Conservation (phyloP, 345 rosid species). For the Hevea brasiliensis region DNA sequence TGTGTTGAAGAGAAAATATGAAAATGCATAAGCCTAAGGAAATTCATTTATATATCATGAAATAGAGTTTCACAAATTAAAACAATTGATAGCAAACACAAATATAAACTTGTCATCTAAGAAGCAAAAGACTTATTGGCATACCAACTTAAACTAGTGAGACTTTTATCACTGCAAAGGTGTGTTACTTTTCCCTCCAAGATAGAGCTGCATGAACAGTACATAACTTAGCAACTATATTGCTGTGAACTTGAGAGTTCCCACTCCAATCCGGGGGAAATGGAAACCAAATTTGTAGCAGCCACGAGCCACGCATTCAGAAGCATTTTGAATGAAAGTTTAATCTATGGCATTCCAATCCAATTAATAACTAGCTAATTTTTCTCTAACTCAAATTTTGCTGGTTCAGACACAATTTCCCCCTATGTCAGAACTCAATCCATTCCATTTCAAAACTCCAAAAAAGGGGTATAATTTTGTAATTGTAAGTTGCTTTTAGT, state of each 20-base stretch:
- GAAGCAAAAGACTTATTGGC: not conserved
- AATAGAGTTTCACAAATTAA: constrained; percentile 3
- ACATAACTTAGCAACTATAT: not conserved
- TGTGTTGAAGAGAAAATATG: constrained; percentile 3
- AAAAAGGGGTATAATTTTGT: not conserved
- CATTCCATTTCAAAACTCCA: not conserved
- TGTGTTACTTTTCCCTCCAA: not conserved
- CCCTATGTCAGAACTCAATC: not conserved
- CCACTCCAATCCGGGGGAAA: not conserved
- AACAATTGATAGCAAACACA: not conserved
- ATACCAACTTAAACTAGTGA: not conserved
- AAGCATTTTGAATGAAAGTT: not conserved
- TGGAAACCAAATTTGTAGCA: not conserved
- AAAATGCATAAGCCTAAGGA: not conserved
- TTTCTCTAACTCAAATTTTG: not conserved
- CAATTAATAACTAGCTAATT: too few species aligned
- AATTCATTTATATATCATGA: not conserved
- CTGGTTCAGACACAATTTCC: not conserved
- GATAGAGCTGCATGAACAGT: not conserved
- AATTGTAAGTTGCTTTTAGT: not conserved
- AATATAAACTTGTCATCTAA: not conserved
- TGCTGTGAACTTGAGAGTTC: not conserved
- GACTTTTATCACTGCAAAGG: not conserved
- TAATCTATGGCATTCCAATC: not conserved
- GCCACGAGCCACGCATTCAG: not conserved